These are phyloP conservation scores for Cordyceps farinosa DNA, from an alignment of 2,329 filamentous ascomycete species.

Conservation along the genomic window DNA sequence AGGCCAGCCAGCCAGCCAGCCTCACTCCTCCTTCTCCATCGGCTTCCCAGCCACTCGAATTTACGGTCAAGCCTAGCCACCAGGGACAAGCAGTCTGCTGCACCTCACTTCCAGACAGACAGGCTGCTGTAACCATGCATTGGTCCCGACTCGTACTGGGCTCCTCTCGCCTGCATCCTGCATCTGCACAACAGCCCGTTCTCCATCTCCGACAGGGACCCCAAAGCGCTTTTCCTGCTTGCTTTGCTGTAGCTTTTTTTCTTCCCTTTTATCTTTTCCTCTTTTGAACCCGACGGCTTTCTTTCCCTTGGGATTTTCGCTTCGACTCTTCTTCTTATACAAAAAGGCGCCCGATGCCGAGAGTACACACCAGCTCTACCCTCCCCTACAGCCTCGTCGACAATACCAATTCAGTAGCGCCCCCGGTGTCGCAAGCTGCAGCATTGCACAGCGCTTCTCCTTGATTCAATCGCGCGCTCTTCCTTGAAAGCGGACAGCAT, in stretches of 20 bases:
- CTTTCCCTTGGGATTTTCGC: neutral
- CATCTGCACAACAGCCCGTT: conserved; percentile 12
- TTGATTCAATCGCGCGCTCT: neutral
- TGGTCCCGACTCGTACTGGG: conserved; percentile 2
- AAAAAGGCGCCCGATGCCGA: neutral
- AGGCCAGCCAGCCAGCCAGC: neutral
- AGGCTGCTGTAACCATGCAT: neutral
- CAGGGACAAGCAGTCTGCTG: neutral
- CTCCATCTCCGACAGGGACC: conserved; percentile 6
- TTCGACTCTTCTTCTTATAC: neutral
- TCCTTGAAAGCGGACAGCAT: neutral
- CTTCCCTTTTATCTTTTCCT: neutral
- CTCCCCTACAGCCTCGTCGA: neutral
- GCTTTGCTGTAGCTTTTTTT: neutral
- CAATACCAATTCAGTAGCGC: neutral
- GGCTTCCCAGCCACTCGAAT: conserved; percentile 30
- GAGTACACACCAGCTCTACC: neutral
- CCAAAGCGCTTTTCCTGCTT: neutral
- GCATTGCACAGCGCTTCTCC: neutral
- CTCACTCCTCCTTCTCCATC: neutral
- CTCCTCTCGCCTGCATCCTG: conserved; percentile 17
- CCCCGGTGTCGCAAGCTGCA: neutral
- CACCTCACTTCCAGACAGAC: neutral
- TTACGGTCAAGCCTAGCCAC: conserved; percentile 24
- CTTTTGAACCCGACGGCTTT: neutral